Evolutionary conservation across 2,329 filamentous ascomycete species (phyloP).

Genomic region (Simplicillium sp.): DNA sequence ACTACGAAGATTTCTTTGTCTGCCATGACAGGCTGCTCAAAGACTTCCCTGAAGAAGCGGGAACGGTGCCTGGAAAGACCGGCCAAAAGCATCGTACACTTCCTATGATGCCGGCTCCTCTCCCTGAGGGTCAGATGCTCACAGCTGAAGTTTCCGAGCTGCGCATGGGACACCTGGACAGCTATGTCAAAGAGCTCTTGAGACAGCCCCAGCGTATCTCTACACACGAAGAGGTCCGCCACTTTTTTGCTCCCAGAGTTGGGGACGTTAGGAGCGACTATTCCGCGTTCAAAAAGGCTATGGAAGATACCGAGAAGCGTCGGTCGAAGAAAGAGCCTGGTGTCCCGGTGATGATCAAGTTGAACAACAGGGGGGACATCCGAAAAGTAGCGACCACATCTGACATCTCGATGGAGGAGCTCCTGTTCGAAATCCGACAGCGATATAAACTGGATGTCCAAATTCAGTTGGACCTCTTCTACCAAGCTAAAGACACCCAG

Average conservation of each 20-base stretch:
- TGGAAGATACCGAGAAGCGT: too few relatives aligned
- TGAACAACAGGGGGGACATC: constrained; percentile 90
- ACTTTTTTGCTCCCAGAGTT: constrained; percentile 82
- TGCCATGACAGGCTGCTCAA: constrained; percentile 93
- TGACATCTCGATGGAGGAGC: constrained; percentile 66
- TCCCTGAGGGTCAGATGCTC: constrained; percentile 63
- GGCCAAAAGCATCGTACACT: constrained; percentile 70
- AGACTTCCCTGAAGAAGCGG: constrained; percentile 85
- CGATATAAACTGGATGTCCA: constrained; percentile 63
- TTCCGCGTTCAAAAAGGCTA: too few relatives aligned
- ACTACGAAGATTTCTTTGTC: constrained; percentile 98
- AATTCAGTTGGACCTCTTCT: constrained; percentile 70
- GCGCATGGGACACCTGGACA: constrained; percentile 82
- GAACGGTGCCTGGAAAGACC: constrained; percentile 67
- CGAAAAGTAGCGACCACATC: too few relatives aligned
- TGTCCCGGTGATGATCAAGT: constrained; percentile 79
- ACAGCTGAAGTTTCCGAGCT: constrained; percentile 97
- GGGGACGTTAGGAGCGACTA: constrained; percentile 86
- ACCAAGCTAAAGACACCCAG: constrained; percentile 69
- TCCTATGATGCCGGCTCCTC: constrained; percentile 96
- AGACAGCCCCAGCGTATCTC: constrained; percentile 77
- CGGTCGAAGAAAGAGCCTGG: constrained; percentile 8
- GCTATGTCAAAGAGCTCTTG: constrained; percentile 89
- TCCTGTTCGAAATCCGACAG: constrained; percentile 78
- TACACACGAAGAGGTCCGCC: constrained; percentile 72